Percentiles rank a stretch among this genome's conserved stretches.
Evolutionary conservation across 176 grass and related monocot species (phyloP).

Genomic region (Poa annua): DNA sequence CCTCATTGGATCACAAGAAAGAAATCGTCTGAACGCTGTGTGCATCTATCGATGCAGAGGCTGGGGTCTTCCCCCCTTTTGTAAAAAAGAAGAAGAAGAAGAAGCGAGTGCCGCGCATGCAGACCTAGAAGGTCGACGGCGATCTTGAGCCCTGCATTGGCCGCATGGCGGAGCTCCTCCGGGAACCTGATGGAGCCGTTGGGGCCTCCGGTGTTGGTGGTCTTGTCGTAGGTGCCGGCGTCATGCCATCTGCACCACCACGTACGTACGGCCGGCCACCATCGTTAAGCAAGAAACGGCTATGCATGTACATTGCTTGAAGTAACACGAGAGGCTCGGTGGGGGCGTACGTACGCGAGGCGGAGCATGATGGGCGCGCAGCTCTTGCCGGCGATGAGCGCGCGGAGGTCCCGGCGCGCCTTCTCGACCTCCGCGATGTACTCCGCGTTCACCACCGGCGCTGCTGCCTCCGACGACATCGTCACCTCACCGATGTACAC

Average conservation of each 20-base stretch:
- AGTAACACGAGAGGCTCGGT: too few relatives aligned
- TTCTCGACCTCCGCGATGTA: conserved; percentile 59
- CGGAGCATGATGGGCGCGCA: conserved; percentile 73
- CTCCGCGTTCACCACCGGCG: conserved; percentile 48
- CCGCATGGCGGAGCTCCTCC: conserved; percentile 52
- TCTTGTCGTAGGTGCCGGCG: conserved; percentile 69
- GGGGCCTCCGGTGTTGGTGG: conserved; percentile 62
- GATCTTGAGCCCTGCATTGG: conserved; percentile 68
- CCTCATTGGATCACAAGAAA: neutral
- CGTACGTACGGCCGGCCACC: too few relatives aligned
- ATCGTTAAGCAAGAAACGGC: neutral
- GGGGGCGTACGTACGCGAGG: conserved; percentile 45
- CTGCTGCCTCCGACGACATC: conserved; percentile 24
- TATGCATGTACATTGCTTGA: too few relatives aligned
- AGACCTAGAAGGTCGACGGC: conserved; percentile 72
- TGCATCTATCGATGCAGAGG: too few relatives aligned
- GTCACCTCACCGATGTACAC: neutral
- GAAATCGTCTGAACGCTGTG: neutral
- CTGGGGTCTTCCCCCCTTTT: too few relatives aligned
- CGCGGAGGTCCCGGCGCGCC: conserved; percentile 60
- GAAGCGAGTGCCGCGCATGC: neutral
- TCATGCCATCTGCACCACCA: conserved; percentile 64
- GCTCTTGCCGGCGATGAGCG: conserved; percentile 57
- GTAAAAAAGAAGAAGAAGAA: neutral
- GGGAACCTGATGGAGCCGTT: conserved; percentile 61